These are phyloP conservation scores for Pythium grandisporangium DNA, from an alignment of 352 stramenopile genomes.

Conservation along the genomic window DNA sequence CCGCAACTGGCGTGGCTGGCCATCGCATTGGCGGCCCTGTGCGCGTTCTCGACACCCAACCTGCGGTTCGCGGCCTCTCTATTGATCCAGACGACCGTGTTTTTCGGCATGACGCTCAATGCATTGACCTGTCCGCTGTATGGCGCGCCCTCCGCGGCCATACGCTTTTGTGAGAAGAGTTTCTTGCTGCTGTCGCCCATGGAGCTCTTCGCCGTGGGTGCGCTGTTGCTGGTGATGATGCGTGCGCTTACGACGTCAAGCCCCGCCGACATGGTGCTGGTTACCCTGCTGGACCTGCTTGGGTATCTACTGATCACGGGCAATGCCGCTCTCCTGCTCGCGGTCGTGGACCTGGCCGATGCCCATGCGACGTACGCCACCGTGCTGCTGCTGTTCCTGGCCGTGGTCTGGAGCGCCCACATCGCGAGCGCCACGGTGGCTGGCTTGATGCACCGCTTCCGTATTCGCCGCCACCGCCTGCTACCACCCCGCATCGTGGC, in stretches of 20 bases:
- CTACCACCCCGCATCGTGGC: background rate
- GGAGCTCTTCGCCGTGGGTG: constrained; percentile 22
- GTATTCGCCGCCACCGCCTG: background rate
- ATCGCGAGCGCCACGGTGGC: background rate
- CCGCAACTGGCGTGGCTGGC: constrained; percentile 29
- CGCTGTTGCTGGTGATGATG: constrained; percentile 20
- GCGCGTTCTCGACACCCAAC: constrained; percentile 20
- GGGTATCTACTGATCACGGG: constrained; percentile 28
- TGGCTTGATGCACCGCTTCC: background rate
- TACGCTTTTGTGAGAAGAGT: no score
- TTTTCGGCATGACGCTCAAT: constrained; percentile 30
- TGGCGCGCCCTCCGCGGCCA: background rate
- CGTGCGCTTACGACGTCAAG: constrained; percentile 13
- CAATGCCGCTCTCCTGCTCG: background rate
- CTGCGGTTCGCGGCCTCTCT: constrained; percentile 19
- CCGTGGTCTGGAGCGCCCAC: background rate
- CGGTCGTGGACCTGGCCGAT: background rate
- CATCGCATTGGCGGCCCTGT: constrained; percentile 22
- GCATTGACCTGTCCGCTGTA: constrained; percentile 20
- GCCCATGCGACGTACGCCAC: background rate
- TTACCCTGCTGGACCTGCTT: constrained; percentile 21
- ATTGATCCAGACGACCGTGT: constrained; percentile 25
- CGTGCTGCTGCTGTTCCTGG: background rate
- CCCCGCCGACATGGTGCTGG: constrained; percentile 26
- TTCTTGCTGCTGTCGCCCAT: constrained; percentile 1